Evolutionary conservation across 1,284 basidiomycete species (phyloP), one percentile per base, ranked within the genome.

Genomic region (Xanthoconium separans): DNA sequence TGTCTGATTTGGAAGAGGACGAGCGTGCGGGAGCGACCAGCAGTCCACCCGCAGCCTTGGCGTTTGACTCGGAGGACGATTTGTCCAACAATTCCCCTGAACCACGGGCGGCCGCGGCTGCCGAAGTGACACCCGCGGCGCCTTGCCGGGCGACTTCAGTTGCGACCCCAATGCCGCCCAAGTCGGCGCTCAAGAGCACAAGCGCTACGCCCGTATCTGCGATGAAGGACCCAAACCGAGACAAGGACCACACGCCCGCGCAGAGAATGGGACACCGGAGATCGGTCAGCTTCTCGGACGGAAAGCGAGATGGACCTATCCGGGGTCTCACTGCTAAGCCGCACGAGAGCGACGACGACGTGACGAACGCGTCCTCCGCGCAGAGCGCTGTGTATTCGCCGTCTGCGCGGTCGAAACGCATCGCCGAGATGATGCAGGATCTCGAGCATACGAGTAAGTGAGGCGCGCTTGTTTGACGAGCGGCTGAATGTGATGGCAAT

Each of bases 231-330:
- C 68, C 76, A 24, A 77, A 64, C 60, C 76, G 75, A 27, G 64
- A 68, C 24, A 73, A 70, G 45, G 72, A 77, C 61, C 74, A 74
- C 52, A 88, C 84, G 16, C 85, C 85, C 15, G 64, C 77, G 24
- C 75, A 74, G 47, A 72, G 63, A 46, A 59, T 70, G 15, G 71
- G 69, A 1, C 79, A 85, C 57, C 82, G 85, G 27, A 83, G 94
- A 31, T 95, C 91, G 43, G 95, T 98, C 50, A 95, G 92, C 69
- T 98, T 98, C 73, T 95, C 93, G 18, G 95, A 98, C 66, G 93
- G 94, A 6, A 89, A 87, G 65, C 80, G 81, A 55, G 85, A 89
- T 40, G 93, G 94, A 6, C 91, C 90, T 36, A 95, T 95, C 45
- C 75, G 79, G 50, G 90, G 87, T 20, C 71, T 89, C 44, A 74